Evolutionary conservation across 2,329 filamentous ascomycete species (phyloP), one percentile per base, ranked within the genome.

Genomic region (Phoma sp.): DNA sequence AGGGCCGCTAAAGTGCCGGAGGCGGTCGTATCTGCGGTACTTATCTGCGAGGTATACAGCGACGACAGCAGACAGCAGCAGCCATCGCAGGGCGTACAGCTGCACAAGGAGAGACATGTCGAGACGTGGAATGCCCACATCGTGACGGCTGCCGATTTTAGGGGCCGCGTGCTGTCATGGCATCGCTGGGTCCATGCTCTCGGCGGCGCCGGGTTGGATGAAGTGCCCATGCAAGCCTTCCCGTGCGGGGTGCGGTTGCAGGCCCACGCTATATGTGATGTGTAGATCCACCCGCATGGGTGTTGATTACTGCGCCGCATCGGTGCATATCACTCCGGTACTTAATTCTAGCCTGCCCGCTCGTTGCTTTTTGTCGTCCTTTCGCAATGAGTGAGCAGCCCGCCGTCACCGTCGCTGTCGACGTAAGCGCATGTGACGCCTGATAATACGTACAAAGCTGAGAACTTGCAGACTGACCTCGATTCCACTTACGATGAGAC

Each of bases 1-100:
- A 15, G 69, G 68, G 6, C 67, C 68, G 36, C 52, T 53, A 46
- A 69, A 68, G 6, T 56, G 48, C 29, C 57, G 57, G 19, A 69
- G 59, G 13, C 61, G 60, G 29, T 43, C 36, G 39, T 62, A 67
- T 21, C 41, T 54, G 21, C 51, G 59, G 33, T 52, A 61, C 25
- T 63, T 63, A 27, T 40, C 48, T 32, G 43, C 51, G 7, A 49
- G 31, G 19, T 62, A 66, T 17, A 55, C 22, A 19, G 38, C 24
- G 4, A 55, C 12, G 33, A 39, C 19, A 10, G 49, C 37, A 13
- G 38, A 33, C 4, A 59, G 15, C 15, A 66, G 33, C 9, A 62
- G 31, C 56, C 52, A 63, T 29, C 52, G 50, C 17, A 51, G 21
- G 6, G 43, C 51, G 22, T 63, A 61, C 13, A 59, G 31, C 29